Evolutionary conservation across 148 eudicot genomes (phyloP), one percentile per base, ranked within the genome.

Genomic region (Chenopodium formosanum): DNA sequence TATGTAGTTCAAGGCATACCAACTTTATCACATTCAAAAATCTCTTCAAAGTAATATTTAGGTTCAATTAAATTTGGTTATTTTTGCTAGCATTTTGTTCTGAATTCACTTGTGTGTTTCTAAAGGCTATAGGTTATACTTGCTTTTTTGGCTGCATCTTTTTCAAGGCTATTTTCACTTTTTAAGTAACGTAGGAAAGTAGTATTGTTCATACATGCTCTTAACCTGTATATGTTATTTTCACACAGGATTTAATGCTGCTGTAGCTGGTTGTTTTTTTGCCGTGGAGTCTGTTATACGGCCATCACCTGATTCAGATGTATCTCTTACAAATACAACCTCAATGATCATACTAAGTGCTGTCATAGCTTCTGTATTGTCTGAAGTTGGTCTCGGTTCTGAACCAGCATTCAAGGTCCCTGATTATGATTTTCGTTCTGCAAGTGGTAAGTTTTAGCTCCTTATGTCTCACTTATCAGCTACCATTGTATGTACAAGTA

Each of bases 311-410:
- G 92, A 93, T 74, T 90, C 98, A 69, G 88, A 96, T 46, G 86
- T 83, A 69, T 93, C 96, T 20, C 86, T 92, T 70, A 87, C 97
- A 52, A 92, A 93, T 88, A 92, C 98, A 79, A 95, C 98, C 71
- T 93, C 98, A 46, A 95, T 91, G 94, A 94, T 95, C 88, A 95
- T 95, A 84, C 90, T 95, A 29, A 92, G 97, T 87, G 94, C 98
- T 60, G 98, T 95, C 17, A 93, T 91, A 82, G 97, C 98, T 81
- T 91, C 97, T 27, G 96, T 95, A 64, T 81, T 95, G 56, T 92
- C 97, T 89, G 92, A 90, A 89, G 89, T 95, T 72, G 98, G 98
- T 86, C 93, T 95, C 81, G 98, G 98, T 79, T 88, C 94, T 83
- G 89, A 95, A 82, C 98, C 98, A 52, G 93, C 98, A 67, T 95